phyloP scores from a whole-genome alignment of 2,329 filamentous ascomycete species.

The Colletotrichum sp. region DNA sequence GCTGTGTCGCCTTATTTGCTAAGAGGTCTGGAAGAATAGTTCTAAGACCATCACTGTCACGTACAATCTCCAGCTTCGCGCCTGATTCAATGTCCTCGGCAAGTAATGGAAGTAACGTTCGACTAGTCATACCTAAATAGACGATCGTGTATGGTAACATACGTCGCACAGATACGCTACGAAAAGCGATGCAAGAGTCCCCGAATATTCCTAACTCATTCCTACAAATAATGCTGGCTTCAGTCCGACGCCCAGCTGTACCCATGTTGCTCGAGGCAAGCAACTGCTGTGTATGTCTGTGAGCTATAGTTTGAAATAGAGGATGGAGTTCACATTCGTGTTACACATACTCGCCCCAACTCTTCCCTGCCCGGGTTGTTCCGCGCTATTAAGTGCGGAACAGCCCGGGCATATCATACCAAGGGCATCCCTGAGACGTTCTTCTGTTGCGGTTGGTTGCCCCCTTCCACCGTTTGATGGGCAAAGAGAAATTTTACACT shows the following conservation, averaged over 20 bases:
- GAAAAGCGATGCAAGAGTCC: too few relatives aligned
- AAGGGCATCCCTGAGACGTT: rapidly evolving
- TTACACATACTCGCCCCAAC: not conserved
- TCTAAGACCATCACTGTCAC: rapidly evolving
- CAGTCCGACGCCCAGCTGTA: too few relatives aligned
- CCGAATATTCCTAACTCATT: too few relatives aligned
- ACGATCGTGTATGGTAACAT: too few relatives aligned
- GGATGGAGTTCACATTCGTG: not conserved
- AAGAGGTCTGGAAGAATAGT: not conserved
- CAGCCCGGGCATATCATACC: not conserved
- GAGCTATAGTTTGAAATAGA: not conserved
- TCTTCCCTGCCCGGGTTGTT: not conserved
- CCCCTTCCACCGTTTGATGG: not conserved
- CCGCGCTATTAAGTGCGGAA: not conserved
- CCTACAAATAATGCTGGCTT: too few relatives aligned
- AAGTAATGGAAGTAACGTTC: not conserved
- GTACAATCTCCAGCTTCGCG: rapidly evolving
- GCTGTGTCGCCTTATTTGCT: rapidly evolving
- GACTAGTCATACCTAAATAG: rapidly evolving
- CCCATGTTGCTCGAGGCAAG: not conserved
- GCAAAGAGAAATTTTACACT: not conserved
- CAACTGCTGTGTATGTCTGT: rapidly evolving
- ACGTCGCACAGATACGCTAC: too few relatives aligned
- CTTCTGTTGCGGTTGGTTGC: not conserved
- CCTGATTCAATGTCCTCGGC: not conserved